Conservation (phyloP, 345 rosid species). For the Atalantia buxifolia region DNA sequence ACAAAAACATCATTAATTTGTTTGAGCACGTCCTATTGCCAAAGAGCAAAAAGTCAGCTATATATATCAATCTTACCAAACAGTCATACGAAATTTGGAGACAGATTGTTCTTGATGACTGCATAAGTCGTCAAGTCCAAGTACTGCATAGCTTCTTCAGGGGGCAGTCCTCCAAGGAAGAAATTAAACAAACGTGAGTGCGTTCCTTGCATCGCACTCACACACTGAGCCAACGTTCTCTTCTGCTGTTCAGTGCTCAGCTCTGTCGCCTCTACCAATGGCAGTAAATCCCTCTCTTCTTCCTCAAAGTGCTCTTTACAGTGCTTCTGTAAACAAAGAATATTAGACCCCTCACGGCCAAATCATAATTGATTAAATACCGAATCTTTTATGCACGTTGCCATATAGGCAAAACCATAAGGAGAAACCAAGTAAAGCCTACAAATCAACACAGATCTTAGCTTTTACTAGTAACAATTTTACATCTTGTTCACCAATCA, state of each 20-base stretch:
- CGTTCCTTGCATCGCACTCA: conserved; percentile 51
- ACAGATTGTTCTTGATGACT: conserved; percentile 23
- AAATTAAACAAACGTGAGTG: conserved; percentile 50
- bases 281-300: conserved; percentile 61
- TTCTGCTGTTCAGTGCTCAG: conserved; percentile 50
- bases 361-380: background rate
- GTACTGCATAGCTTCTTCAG: conserved; percentile 64
- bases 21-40: background rate
- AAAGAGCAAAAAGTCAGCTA: background rate
- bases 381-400: background rate
- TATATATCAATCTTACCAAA: background rate
- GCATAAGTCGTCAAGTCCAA: conserved; percentile 45
- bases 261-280: conserved; percentile 62
- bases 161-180: conserved; percentile 54
- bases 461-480: background rate
- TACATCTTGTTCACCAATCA: background rate
- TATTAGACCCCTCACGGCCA: background rate
- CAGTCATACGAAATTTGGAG: background rate
- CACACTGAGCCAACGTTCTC: conserved; percentile 41
- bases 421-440: background rate
- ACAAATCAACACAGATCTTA: background rate
- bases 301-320: conserved; percentile 58
- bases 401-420: background rate
- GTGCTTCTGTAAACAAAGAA: conserved; percentile 32
- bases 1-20: background rate